Evolutionary conservation across 352 stramenopile genomes (phyloP).

Genomic region (Pythium coloratum): DNA sequence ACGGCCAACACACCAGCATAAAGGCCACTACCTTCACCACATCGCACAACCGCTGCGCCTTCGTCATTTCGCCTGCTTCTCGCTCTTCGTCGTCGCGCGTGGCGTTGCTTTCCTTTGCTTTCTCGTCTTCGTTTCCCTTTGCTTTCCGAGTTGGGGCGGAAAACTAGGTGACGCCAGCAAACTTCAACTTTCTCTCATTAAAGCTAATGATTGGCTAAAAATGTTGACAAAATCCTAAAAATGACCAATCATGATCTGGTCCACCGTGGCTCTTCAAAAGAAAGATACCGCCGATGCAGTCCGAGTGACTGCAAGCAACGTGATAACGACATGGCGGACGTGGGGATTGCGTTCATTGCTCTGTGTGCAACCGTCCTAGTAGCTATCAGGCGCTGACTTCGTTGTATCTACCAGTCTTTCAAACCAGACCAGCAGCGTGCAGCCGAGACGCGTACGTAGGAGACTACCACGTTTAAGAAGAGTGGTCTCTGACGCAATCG

Average conservation of each 20-base stretch:
- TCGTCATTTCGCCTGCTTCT: not conserved
- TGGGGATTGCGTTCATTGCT: not conserved
- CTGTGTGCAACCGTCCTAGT: not conserved
- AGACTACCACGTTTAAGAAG: too few relatives aligned
- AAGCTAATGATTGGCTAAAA: constrained; percentile 7
- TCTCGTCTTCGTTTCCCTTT: not conserved
- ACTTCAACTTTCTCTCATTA: constrained; percentile 25
- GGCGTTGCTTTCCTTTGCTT: not conserved
- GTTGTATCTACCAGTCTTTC: not conserved
- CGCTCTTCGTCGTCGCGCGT: not conserved
- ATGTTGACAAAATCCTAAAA: constrained; percentile 5
- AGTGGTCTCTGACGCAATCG: too few relatives aligned
- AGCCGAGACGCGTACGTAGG: not conserved
- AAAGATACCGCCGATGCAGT: not conserved
- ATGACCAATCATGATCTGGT: constrained; percentile 15
- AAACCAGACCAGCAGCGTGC: not conserved
- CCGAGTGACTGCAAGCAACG: not conserved
- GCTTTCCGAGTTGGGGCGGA: not conserved
- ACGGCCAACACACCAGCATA: not conserved
- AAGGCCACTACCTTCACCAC: constrained; percentile 15
- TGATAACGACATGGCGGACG: not conserved
- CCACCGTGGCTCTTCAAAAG: not conserved
- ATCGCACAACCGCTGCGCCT: constrained; percentile 11
- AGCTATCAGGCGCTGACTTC: not conserved
- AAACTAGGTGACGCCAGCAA: not conserved